Conservation (phyloP, 441 rosid species). For the Gossypium laxum region DNA sequence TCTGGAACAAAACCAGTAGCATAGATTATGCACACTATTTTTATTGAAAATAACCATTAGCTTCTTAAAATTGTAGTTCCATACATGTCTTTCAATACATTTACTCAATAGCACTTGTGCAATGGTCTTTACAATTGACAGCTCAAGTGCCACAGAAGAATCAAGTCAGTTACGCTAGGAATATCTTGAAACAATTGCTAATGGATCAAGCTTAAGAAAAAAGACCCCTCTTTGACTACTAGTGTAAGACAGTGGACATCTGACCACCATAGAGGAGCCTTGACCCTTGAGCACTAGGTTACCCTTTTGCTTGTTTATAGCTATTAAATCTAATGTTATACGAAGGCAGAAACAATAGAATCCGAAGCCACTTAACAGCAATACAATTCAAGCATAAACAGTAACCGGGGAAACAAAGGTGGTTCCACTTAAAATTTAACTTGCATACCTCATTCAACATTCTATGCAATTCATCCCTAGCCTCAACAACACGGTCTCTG, state of each 20-base stretch:
- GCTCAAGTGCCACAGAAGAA: neutral
- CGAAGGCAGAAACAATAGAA: neutral
- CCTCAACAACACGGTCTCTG: slow-evolving; percentile 74
- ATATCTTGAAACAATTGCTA: neutral
- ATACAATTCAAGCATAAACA: neutral
- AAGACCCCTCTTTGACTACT: neutral
- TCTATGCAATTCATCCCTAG: slow-evolving; percentile 74
- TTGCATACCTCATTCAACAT: slow-evolving; percentile 64
- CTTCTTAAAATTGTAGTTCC: neutral
- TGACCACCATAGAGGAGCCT: neutral
- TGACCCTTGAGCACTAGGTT: neutral
- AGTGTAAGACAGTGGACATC: neutral
- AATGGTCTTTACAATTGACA: neutral
- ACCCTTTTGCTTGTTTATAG: neutral
- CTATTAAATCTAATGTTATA: neutral
- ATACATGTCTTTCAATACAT: neutral
- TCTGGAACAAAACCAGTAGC: neutral
- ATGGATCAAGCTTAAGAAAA: neutral
- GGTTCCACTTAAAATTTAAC: slow-evolving; percentile 7
- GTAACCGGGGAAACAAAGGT: neutral
- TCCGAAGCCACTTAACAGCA: neutral
- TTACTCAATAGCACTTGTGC: neutral
- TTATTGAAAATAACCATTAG: neutral
- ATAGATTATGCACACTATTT: neutral
- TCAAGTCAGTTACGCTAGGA: neutral